phyloP scores from a whole-genome alignment of 352 stramenopile species.

The Pythium volutum region DNA sequence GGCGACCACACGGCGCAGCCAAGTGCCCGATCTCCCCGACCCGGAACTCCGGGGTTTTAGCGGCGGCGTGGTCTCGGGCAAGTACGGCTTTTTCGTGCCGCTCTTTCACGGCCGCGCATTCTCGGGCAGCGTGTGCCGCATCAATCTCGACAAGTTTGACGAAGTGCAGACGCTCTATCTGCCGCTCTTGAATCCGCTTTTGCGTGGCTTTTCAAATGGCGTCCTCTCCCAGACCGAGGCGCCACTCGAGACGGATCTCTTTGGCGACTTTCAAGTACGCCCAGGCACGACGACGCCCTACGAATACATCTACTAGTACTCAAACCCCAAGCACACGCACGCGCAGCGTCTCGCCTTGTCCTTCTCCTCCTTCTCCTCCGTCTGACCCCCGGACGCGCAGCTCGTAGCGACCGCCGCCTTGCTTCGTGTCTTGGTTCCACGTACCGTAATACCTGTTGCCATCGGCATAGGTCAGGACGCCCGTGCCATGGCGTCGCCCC shows the following conservation, averaged over 20 bases:
- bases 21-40: conserved; percentile 66
- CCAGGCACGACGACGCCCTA: conserved; percentile 65
- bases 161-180: conserved; percentile 77
- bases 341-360: conserved; percentile 12
- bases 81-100: conserved; percentile 80
- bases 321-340: conserved; percentile 29
- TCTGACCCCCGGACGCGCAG: conserved; percentile 45
- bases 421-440: conserved; percentile 86
- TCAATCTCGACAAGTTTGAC: conserved; percentile 77
- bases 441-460: conserved; percentile 82
- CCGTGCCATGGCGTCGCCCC: conserved; percentile 68
- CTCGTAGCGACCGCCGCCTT: conserved; percentile 75
- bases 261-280: conserved; percentile 60
- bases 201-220: conserved; percentile 51
- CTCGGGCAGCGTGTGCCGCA: conserved; percentile 71
- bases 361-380: not conserved
- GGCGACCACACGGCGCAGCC: conserved; percentile 43
- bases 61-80: conserved; percentile 62
- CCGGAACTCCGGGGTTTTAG: conserved; percentile 62
- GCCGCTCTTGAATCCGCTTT: conserved; percentile 34
- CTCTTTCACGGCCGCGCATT: conserved; percentile 67
- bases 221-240: conserved; percentile 52
- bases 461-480: conserved; percentile 77
- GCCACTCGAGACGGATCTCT: conserved; percentile 49
- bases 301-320: conserved; percentile 54